phyloP scores from a whole-genome alignment of 192 early-diverging fungal genomes.

The Entomortierella lignicola region DNA sequence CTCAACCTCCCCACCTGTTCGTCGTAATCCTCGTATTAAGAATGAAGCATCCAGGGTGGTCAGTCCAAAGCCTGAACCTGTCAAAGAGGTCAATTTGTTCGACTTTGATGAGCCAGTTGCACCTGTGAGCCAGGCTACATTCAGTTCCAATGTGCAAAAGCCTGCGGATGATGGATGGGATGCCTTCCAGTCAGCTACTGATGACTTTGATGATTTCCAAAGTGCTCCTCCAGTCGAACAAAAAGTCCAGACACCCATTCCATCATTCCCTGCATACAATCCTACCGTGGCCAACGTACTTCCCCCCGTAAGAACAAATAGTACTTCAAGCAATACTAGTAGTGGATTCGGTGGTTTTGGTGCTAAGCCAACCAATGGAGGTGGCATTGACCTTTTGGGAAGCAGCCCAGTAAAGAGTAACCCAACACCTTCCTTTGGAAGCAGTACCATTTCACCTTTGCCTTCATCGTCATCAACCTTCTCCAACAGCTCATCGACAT shows the following conservation, averaged over 20 bases:
- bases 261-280: conserved; percentile 28
- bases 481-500: conserved; percentile 4
- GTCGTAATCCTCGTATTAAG: conserved; percentile 35
- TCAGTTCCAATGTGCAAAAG: conserved; percentile 41
- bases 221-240: conserved; percentile 57
- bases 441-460: conserved; percentile 30
- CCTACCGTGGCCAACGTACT: conserved; percentile 34
- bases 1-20: conserved; percentile 31
- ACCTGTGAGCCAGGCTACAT: conserved; percentile 19
- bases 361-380: conserved; percentile 10
- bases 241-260: conserved; percentile 27
- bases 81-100: conserved; percentile 71
- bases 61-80: conserved; percentile 39
- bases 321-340: conserved; percentile 20
- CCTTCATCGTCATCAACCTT: conserved; percentile 6
- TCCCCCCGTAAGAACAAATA: conserved; percentile 30
- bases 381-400: conserved; percentile 30
- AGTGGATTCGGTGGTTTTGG: conserved; percentile 13
- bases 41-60: conserved; percentile 36
- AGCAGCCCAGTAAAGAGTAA: conserved; percentile 37
- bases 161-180: conserved; percentile 35
- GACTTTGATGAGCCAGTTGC: conserved; percentile 70
- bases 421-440: conserved; percentile 14
- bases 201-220: conserved; percentile 79
- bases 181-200: conserved; percentile 43